Evolutionary conservation across 345 rosid genomes (phyloP).

Genomic region (Lepidium aucheri): DNA sequence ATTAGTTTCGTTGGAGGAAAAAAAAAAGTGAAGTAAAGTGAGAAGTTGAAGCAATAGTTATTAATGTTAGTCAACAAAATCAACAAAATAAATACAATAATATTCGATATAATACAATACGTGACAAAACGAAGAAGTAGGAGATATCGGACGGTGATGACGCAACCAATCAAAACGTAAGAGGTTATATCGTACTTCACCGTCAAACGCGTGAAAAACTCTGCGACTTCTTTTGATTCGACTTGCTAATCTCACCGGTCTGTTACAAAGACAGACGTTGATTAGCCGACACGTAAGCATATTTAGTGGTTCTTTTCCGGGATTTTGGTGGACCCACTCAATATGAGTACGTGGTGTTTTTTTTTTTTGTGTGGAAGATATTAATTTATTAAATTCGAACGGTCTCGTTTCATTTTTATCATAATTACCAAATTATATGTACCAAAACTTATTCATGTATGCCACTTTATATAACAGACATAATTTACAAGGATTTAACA

Average conservation of each 20-base stretch:
- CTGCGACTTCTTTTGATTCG: neutral
- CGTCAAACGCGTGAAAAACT: slow-evolving; percentile 22
- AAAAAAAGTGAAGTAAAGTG: neutral
- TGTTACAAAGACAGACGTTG: slow-evolving; percentile 9
- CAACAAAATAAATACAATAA: neutral
- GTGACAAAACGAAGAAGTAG: slow-evolving; percentile 24
- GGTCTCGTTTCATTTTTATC: too few species aligned
- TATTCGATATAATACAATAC: neutral
- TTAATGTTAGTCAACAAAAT: slow-evolving; percentile 21
- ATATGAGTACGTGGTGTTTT: slow-evolving; percentile 6
- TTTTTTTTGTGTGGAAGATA: slow-evolving; percentile 4
- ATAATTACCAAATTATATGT: too few species aligned
- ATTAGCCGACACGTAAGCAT: slow-evolving; percentile 20
- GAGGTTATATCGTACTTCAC: too few species aligned
- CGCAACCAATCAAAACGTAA: slow-evolving; percentile 4
- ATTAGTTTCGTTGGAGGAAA: too few species aligned
- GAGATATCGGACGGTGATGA: slow-evolving; percentile 19
- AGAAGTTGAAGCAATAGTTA: neutral
- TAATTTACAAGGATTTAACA: too few species aligned
- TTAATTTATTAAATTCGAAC: neutral
- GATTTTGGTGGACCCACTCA: slow-evolving; percentile 4
- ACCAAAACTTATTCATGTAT: too few species aligned
- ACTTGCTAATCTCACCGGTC: neutral
- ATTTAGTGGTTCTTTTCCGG: slow-evolving; percentile 14
- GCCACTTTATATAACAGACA: too few species aligned